These are phyloP conservation scores for Rhizopogon vulgaris DNA, from an alignment of 768 basidiomycete genomes.

Conservation along the genomic window DNA sequence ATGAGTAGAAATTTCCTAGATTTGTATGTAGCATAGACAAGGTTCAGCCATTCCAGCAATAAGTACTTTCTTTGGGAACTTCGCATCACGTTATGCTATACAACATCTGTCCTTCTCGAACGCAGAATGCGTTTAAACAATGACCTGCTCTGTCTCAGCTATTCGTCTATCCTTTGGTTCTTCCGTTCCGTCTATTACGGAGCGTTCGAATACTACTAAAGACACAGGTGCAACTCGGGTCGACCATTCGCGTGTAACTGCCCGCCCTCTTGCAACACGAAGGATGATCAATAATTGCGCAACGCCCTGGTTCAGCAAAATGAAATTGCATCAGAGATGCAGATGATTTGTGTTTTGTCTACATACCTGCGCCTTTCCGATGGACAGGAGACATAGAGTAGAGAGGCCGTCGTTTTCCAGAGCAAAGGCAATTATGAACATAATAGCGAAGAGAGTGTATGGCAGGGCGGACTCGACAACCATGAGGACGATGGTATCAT, in stretches of 20 bases:
- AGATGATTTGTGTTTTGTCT: neutral
- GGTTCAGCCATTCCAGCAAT: too few relatives aligned
- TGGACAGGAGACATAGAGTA: constrained; percentile 26
- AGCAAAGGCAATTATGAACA: constrained; percentile 28
- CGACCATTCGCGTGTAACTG: constrained; percentile 8
- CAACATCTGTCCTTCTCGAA: neutral
- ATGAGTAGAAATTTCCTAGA: too few relatives aligned
- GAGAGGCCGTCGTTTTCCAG: constrained; percentile 15
- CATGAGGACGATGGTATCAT: constrained; percentile 24
- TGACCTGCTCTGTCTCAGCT: neutral
- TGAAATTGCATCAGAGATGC: neutral
- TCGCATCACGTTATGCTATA: neutral
- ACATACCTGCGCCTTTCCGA: constrained; percentile 27
- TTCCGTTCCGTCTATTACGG: neutral
- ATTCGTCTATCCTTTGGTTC: neutral
- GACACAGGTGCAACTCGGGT: neutral
- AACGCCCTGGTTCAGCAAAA: constrained; percentile 21
- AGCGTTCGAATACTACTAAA: neutral
- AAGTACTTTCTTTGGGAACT: too few relatives aligned
- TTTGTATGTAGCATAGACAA: too few relatives aligned
- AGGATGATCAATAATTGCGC: constrained; percentile 29
- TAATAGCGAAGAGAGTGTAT: constrained; percentile 19
- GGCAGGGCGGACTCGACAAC: constrained; percentile 30
- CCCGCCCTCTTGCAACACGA: constrained; percentile 26
- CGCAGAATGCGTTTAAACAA: neutral